A percentile compares a stretch with the other conserved stretches of the same genome.
Evolutionary conservation across 805 yeast genomes (phyloP).

Genomic region (Tetrapisispora pingtungensis): DNA sequence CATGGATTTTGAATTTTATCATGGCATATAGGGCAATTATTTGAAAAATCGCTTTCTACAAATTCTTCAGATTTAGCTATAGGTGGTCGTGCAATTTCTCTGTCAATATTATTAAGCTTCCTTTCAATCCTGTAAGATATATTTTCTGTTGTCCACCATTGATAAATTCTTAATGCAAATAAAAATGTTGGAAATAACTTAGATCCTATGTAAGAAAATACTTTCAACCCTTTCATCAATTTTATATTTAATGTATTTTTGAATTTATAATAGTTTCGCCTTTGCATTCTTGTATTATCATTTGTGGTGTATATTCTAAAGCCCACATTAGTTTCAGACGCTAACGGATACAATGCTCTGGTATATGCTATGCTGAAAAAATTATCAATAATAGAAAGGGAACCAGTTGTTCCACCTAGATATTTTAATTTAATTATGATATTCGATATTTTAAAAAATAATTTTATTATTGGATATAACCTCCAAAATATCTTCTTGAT

Average conservation of each 20-base stretch:
- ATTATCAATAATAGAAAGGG: conserved; percentile 53
- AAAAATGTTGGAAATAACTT: conserved; percentile 71
- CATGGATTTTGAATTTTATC: conserved; percentile 66
- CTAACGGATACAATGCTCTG: conserved; percentile 21
- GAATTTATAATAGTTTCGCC: conserved; percentile 25
- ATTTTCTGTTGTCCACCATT: conserved; percentile 86
- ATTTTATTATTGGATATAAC: conserved; percentile 50
- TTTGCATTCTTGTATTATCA: conserved; percentile 19
- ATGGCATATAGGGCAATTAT: conserved; percentile 61
- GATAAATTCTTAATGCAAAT: conserved; percentile 71
- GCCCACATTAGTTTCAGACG: neutral
- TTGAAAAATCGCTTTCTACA: conserved; percentile 6
- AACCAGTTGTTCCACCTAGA: conserved; percentile 54
- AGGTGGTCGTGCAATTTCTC: conserved; percentile 28
- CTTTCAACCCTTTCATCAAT: conserved; percentile 8
- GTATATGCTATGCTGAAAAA: conserved; percentile 56
- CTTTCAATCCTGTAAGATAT: conserved; percentile 50
- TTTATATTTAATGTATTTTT: conserved; percentile 12
- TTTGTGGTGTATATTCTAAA: too few relatives aligned
- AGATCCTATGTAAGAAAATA: conserved; percentile 27
- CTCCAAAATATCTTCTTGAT: conserved; percentile 36
- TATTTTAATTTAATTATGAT: conserved; percentile 53
- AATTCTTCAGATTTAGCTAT: neutral
- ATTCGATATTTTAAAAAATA: conserved; percentile 38
- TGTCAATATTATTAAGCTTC: conserved; percentile 37